These are phyloP conservation scores for Arabidopsis arenosa DNA, from an alignment of 345 rosid genomes.

Conservation along the genomic window DNA sequence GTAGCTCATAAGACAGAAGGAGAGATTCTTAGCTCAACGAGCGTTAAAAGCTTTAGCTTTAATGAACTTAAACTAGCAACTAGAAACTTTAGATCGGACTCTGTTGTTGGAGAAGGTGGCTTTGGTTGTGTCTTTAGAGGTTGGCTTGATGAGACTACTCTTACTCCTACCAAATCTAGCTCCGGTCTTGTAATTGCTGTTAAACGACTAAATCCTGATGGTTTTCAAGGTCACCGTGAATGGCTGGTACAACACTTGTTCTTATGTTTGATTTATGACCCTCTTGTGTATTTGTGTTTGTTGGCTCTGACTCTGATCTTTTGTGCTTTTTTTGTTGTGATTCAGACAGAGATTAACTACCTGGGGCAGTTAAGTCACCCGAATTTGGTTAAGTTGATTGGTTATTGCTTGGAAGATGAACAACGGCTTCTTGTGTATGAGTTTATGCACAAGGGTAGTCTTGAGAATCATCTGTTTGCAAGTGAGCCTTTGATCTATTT, in stretches of 20 bases:
- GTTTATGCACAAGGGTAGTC: conserved; percentile 93
- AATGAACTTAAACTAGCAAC: conserved; percentile 81
- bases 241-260: conserved; percentile 71
- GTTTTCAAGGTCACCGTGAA: conserved; percentile 94
- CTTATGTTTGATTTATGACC: not conserved
- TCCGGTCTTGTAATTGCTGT: conserved; percentile 88
- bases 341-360: conserved; percentile 87
- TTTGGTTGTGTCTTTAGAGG: conserved; percentile 93
- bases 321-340: not conserved
- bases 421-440: conserved; percentile 93
- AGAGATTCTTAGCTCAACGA: conserved; percentile 72
- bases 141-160: conserved; percentile 85
- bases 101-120: conserved; percentile 97
- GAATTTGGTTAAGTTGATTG: conserved; percentile 81
- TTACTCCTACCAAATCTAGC: conserved; percentile 71
- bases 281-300: no score
- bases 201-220: conserved; percentile 85
- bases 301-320: not conserved
- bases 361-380: conserved; percentile 85
- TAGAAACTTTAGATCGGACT: conserved; percentile 89
- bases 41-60: conserved; percentile 70
- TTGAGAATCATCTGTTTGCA: conserved; percentile 87
- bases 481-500: conserved; percentile 56
- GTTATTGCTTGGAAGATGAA: conserved; percentile 93
- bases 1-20: conserved; percentile 67